A percentile compares a stretch with the other conserved stretches of the same genome.
Conservation (phyloP, 2,329 filamentous ascomycete genomes). For the Macrophomina phaseolina region DNA sequence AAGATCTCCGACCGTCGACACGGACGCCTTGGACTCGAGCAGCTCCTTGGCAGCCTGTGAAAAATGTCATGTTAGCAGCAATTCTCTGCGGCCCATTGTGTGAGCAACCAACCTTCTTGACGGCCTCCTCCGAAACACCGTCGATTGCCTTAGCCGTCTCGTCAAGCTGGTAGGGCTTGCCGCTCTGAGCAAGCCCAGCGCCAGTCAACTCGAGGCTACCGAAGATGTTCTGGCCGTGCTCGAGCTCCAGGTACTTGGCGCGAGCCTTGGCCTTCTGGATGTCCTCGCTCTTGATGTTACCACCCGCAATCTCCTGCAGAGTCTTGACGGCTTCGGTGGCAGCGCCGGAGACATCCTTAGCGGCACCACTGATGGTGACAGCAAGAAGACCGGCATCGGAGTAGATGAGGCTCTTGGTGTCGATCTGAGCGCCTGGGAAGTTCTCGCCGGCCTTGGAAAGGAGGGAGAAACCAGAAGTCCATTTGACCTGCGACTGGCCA, state of each 20-base stretch:
- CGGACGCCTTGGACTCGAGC: constrained; percentile 85
- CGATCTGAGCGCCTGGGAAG: constrained; percentile 69
- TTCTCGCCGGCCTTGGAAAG: constrained; percentile 78
- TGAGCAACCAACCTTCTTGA: constrained; percentile 75
- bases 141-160: constrained; percentile 80
- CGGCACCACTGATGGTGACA: constrained; percentile 78
- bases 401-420: constrained; percentile 82
- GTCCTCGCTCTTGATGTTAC: constrained; percentile 79
- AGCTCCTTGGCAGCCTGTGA: constrained; percentile 83
- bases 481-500: constrained; percentile 91
- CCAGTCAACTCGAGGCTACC: constrained; percentile 83
- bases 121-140: constrained; percentile 78
- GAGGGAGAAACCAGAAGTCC: constrained; percentile 90
- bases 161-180: constrained; percentile 82
- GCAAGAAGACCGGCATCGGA: constrained; percentile 92
- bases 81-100: constrained; percentile 9
- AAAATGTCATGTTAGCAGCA: constrained; percentile 32
- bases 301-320: constrained; percentile 79
- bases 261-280: constrained; percentile 89
- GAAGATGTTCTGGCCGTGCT: constrained; percentile 77
- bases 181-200: constrained; percentile 78
- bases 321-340: constrained; percentile 79
- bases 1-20: constrained; percentile 89
- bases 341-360: constrained; percentile 73
- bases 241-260: constrained; percentile 91